Evolutionary conservation across 2,329 filamentous ascomycete species (phyloP).

Genomic region (Aspergillus fischeri): DNA sequence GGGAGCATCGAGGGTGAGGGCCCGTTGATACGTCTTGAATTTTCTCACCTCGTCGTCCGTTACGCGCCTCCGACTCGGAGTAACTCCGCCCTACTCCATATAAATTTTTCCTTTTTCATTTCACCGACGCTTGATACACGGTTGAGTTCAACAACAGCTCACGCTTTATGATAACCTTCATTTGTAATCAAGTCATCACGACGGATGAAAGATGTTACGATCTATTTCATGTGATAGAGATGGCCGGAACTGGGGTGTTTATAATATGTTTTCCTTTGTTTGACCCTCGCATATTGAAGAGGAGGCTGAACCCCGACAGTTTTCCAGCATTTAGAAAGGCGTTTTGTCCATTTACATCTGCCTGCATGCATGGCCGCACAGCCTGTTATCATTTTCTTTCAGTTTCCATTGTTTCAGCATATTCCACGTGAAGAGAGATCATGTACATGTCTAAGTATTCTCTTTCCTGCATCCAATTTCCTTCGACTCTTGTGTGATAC

Average conservation of each 20-base stretch:
- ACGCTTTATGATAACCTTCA: slow-evolving; percentile 6
- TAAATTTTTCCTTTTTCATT: slow-evolving; percentile 5
- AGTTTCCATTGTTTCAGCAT: slow-evolving; percentile 10
- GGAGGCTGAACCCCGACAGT: slow-evolving; percentile 18
- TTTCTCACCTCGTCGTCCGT: slow-evolving; percentile 5
- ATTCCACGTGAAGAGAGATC: background rate
- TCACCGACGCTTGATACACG: slow-evolving; percentile 6
- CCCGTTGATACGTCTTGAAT: slow-evolving; percentile 9
- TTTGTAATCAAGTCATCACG: slow-evolving; percentile 25
- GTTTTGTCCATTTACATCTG: slow-evolving; percentile 14
- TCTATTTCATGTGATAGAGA: slow-evolving; percentile 41
- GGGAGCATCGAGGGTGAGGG: background rate
- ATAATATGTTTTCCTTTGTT: slow-evolving; percentile 13
- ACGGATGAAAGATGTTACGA: slow-evolving; percentile 39
- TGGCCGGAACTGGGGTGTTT: slow-evolving; percentile 24
- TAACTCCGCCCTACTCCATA: slow-evolving; percentile 2
- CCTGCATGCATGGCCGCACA: background rate
- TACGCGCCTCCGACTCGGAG: slow-evolving; percentile 10
- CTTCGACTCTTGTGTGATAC: slow-evolving; percentile 1
- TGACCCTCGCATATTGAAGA: slow-evolving; percentile 10
- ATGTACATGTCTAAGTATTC: slow-evolving; percentile 11
- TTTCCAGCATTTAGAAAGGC: slow-evolving; percentile 27
- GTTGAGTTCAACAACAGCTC: background rate
- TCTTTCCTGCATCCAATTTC: slow-evolving; percentile 2
- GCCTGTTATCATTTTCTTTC: background rate